Evolutionary conservation across 441 rosid species (phyloP).

Genomic region (Populus hybrid): DNA sequence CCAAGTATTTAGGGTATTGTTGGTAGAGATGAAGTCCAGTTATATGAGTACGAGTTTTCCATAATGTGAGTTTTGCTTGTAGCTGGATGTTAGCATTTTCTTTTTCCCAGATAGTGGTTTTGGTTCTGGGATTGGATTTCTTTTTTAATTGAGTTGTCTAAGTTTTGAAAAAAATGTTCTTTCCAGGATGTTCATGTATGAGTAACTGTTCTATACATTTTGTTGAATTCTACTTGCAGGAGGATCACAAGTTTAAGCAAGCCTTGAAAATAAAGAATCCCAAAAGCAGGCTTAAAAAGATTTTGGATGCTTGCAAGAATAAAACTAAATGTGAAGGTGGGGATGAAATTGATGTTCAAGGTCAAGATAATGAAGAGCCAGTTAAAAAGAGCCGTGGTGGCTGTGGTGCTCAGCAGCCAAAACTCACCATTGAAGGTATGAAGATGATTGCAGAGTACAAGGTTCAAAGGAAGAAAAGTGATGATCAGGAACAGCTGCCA

Average conservation of each 20-base stretch:
- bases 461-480: conserved; percentile 72
- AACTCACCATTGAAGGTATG: conserved; percentile 94
- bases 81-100: neutral
- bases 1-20: neutral
- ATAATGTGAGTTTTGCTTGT: neutral
- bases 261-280: conserved; percentile 94
- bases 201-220: neutral
- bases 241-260: conserved; percentile 93
- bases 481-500: conserved; percentile 94
- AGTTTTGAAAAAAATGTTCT: neutral
- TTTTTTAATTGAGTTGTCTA: neutral
- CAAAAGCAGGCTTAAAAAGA: conserved; percentile 82
- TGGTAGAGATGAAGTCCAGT: neutral
- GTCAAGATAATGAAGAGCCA: conserved; percentile 72
- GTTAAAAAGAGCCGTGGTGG: conserved; percentile 88
- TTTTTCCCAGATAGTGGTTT: neutral
- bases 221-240: conserved; percentile 43
- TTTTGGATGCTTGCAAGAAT: conserved; percentile 89
- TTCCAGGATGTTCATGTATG: neutral
- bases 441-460: conserved; percentile 95
- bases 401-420: conserved; percentile 83
- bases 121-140: neutral
- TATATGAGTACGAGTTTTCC: neutral
- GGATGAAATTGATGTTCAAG: conserved; percentile 71
- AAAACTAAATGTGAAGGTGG: conserved; percentile 93